Percentiles rank a stretch among this genome's conserved stretches.
phyloP scores from a whole-genome alignment of 1,139 yeast genomes.

The Debaryomyces coudertii region DNA sequence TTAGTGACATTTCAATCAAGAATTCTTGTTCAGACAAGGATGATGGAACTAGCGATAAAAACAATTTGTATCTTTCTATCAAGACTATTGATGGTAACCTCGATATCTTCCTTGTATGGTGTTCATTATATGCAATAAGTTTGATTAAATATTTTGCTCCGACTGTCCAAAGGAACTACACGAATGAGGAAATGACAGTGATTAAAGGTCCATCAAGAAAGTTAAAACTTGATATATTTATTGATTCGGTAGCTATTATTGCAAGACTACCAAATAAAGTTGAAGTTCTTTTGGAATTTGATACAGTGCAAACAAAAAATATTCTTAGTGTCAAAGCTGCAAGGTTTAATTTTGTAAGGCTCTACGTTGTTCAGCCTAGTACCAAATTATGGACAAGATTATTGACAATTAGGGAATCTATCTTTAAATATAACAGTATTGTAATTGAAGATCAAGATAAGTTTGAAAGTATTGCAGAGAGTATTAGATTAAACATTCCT shows the following conservation, averaged over 20 bases:
- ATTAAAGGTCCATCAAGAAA: slow-evolving; percentile 27
- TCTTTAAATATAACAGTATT: slow-evolving; percentile 28
- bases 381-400: slow-evolving; percentile 50
- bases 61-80: slow-evolving; percentile 31
- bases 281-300: slow-evolving; percentile 55
- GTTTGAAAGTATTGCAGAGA: slow-evolving; percentile 28
- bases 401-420: slow-evolving; percentile 43
- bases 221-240: slow-evolving; percentile 38
- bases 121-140: slow-evolving; percentile 42
- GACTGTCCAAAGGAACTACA: slow-evolving; percentile 32
- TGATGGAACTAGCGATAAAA: slow-evolving; percentile 23
- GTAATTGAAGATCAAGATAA: slow-evolving; percentile 21
- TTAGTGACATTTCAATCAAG: slow-evolving; percentile 30
- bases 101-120: slow-evolving; percentile 50
- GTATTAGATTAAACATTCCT: slow-evolving; percentile 50
- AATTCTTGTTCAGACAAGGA: slow-evolving; percentile 25
- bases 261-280: slow-evolving; percentile 54
- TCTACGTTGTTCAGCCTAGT: slow-evolving; percentile 59
- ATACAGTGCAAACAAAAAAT: slow-evolving; percentile 35
- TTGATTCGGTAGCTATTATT: slow-evolving; percentile 48
- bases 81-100: slow-evolving; percentile 46
- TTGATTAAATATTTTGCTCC: slow-evolving; percentile 43
- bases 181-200: slow-evolving; percentile 29
- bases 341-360: slow-evolving; percentile 41
- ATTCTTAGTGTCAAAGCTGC: slow-evolving; percentile 32